These are phyloP conservation scores for Xylaria sp. DNA, from an alignment of 2,329 filamentous ascomycete genomes.

Conservation along the genomic window DNA sequence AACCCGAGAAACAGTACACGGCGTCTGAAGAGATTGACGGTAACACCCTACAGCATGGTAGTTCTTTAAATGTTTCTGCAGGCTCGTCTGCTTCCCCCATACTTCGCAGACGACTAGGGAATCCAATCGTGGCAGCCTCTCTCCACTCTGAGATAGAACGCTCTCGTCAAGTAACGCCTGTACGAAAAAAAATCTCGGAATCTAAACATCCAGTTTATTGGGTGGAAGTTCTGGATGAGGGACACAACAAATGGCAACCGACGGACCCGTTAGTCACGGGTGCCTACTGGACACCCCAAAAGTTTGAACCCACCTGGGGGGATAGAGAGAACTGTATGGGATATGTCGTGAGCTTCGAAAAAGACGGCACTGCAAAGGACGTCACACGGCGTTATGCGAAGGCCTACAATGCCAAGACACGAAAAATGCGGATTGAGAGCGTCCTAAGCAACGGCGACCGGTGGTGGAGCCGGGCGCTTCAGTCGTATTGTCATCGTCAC, in stretches of 20 bases:
- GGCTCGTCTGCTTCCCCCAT: constrained; percentile 31
- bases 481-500: constrained; percentile 40
- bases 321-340: constrained; percentile 71
- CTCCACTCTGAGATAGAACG: constrained; percentile 41
- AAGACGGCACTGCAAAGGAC: constrained; percentile 71
- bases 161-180: constrained; percentile 31
- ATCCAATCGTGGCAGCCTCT: constrained; percentile 51
- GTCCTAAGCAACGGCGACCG: constrained; percentile 42
- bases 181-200: constrained; percentile 51
- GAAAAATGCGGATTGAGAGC: constrained; percentile 70
- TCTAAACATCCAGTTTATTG: constrained; percentile 83
- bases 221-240: constrained; percentile 85
- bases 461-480: constrained; percentile 53
- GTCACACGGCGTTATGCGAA: constrained; percentile 86
- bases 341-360: constrained; percentile 83
- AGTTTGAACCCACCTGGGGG: constrained; percentile 75
- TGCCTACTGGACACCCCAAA: constrained; percentile 65
- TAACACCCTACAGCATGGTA: constrained; percentile 39
- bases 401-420: constrained; percentile 84
- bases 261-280: constrained; percentile 80
- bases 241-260: constrained; percentile 85
- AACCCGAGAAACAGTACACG: constrained; percentile 27
- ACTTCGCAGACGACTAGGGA: constrained; percentile 46
- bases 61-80: constrained; percentile 27
- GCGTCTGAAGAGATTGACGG: constrained; percentile 35